phyloP scores from a whole-genome alignment of 2,329 filamentous ascomycete genomes.

The Rasamsonia emersonii region DNA sequence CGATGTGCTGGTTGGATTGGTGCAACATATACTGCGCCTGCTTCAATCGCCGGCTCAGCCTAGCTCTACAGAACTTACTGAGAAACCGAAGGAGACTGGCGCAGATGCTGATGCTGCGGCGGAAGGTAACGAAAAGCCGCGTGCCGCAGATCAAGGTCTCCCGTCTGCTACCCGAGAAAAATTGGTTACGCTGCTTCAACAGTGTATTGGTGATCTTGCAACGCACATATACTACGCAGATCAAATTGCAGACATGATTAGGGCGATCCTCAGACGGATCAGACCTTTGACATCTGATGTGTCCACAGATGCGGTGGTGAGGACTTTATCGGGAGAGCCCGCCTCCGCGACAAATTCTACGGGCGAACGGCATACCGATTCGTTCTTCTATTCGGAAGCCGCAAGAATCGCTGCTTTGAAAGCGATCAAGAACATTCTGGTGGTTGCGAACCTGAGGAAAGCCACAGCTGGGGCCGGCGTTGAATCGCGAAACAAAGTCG shows the following conservation, averaged over 20 bases:
- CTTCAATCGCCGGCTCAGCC: conserved; percentile 51
- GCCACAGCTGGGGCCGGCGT: conserved; percentile 51
- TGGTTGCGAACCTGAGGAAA: conserved; percentile 65
- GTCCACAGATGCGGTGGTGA: conserved; percentile 33
- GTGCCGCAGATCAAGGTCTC: conserved; percentile 23
- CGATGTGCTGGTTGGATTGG: conserved; percentile 78
- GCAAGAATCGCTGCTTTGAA: conserved; percentile 60
- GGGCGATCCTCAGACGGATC: conserved; percentile 66
- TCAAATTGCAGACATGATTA: conserved; percentile 90
- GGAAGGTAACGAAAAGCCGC: conserved; percentile 6
- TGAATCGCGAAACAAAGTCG: conserved; percentile 65
- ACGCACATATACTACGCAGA: conserved; percentile 96
- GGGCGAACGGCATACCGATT: conserved; percentile 46
- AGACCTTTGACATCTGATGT: conserved; percentile 53
- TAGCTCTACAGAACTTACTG: conserved; percentile 1
- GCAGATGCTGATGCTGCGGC: conserved; percentile 7
- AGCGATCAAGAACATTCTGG: conserved; percentile 71
- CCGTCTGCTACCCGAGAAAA: conserved; percentile 28
- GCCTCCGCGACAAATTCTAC: conserved; percentile 42
- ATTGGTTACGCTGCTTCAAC: conserved; percentile 63
- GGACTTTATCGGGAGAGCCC: conserved; percentile 41
- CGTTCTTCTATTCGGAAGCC: conserved; percentile 55
- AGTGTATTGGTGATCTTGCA: conserved; percentile 81
- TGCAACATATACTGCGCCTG: conserved; percentile 72
- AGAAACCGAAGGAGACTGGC: conserved; percentile 12